phyloP scores from a whole-genome alignment of 1,139 yeast genomes.

The Hanseniaspora uvarum region DNA sequence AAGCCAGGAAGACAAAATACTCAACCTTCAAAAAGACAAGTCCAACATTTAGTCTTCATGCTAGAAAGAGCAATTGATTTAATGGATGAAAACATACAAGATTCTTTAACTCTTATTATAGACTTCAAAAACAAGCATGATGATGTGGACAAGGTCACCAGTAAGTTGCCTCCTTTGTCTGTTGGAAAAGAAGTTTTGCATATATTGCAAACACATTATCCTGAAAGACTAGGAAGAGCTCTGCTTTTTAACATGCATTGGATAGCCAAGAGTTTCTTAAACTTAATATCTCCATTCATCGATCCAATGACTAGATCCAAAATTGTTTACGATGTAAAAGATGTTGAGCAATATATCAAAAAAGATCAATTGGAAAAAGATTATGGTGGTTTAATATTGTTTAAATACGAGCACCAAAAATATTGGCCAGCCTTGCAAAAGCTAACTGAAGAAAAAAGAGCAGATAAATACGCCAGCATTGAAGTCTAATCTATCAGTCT shows the following conservation, averaged over 20 bases:
- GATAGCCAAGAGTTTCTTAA: constrained; percentile 81
- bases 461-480: background rate
- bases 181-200: constrained; percentile 65
- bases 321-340: constrained; percentile 81
- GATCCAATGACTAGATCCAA: constrained; percentile 92
- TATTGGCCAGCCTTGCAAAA: constrained; percentile 70
- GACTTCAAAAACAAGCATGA: constrained; percentile 65
- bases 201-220: constrained; percentile 83
- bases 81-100: constrained; percentile 88
- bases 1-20: constrained; percentile 93
- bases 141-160: constrained; percentile 42
- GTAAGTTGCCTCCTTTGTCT: constrained; percentile 72
- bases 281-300: constrained; percentile 82
- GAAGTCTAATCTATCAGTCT: too few species aligned
- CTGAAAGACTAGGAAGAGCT: constrained; percentile 88
- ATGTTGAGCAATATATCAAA: constrained; percentile 66
- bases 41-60: constrained; percentile 85
- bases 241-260: constrained; percentile 85
- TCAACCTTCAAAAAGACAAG: constrained; percentile 72
- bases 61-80: constrained; percentile 80
- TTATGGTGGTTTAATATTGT: constrained; percentile 75
- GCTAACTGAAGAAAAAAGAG: constrained; percentile 47
- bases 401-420: constrained; percentile 64
- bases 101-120: constrained; percentile 74
- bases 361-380: constrained; percentile 68